Evolutionary conservation across 1,139 yeast species (phyloP).

Genomic region (Suhomyces yuchorum): DNA sequence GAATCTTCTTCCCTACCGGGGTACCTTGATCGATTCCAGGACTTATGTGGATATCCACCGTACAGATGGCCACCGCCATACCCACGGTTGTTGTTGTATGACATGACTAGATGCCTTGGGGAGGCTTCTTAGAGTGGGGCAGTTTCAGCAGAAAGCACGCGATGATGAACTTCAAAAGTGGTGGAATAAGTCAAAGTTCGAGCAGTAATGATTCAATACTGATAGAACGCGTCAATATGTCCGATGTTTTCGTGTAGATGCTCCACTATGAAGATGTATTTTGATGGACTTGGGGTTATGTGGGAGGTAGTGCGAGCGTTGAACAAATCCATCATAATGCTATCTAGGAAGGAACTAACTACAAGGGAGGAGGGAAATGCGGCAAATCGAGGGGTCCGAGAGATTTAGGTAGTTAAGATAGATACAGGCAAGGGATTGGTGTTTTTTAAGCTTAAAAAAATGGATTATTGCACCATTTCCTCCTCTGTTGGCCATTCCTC

Average conservation of each 20-base stretch:
- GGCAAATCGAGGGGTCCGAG: neutral
- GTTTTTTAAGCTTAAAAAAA: neutral
- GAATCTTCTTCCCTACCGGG: slow-evolving; percentile 4
- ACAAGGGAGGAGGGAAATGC: neutral
- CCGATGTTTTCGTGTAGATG: neutral
- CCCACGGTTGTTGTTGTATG: slow-evolving; percentile 10
- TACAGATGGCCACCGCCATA: slow-evolving; percentile 3
- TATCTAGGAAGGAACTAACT: neutral
- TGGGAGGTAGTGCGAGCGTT: slow-evolving; percentile 11
- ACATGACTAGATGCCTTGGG: slow-evolving; percentile 4
- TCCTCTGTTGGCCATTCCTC: neutral
- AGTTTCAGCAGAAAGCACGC: neutral
- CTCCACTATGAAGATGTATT: neutral
- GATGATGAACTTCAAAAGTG: neutral
- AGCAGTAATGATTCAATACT: neutral
- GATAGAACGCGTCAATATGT: neutral
- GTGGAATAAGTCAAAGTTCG: neutral
- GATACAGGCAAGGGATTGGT: too few species aligned
- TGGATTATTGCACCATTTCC: neutral
- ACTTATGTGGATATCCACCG: slow-evolving; percentile 4
- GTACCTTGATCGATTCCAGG: slow-evolving; percentile 7
- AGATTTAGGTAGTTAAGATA: too few species aligned
- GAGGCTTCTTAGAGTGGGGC: neutral
- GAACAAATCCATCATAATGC: slow-evolving; percentile 1
- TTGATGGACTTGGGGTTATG: slow-evolving; percentile 2